phyloP scores from a whole-genome alignment of 1,139 yeast species.

The Taphrina deformans region DNA sequence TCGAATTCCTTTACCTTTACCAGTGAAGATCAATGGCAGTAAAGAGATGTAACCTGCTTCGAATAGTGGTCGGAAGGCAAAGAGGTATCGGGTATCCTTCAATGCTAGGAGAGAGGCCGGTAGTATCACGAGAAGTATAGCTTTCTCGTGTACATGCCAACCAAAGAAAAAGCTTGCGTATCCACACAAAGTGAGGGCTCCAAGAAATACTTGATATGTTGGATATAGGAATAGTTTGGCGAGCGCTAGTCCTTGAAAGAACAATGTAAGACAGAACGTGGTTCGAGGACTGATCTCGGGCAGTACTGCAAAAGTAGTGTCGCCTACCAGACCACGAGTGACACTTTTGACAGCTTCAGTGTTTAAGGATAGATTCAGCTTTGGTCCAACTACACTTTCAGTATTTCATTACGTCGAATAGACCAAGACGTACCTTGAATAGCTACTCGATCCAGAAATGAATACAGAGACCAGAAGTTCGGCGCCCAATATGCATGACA shows the following conservation, averaged over 20 bases:
- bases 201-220: slow-evolving; percentile 72
- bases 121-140: slow-evolving; percentile 80
- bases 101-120: slow-evolving; percentile 60
- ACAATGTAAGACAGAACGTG: slow-evolving; percentile 74
- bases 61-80: slow-evolving; percentile 59
- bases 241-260: slow-evolving; percentile 75
- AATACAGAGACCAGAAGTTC: slow-evolving; percentile 91
- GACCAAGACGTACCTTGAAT: slow-evolving; percentile 55
- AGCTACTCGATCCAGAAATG: slow-evolving; percentile 74
- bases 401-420: slow-evolving; percentile 39
- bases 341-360: slow-evolving; percentile 44
- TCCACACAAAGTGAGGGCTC: slow-evolving; percentile 84
- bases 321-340: slow-evolving; percentile 91
- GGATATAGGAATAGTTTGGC: slow-evolving; percentile 77
- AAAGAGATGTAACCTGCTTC: slow-evolving; percentile 84
- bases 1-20: slow-evolving; percentile 47
- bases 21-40: slow-evolving; percentile 81
- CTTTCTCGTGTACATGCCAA: slow-evolving; percentile 99
- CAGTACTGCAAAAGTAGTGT: slow-evolving; percentile 73
- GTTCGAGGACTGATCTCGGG: slow-evolving; percentile 77
- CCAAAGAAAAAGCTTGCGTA: slow-evolving; percentile 90
- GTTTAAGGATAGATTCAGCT: slow-evolving; percentile 15
- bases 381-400: slow-evolving; percentile 25
- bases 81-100: slow-evolving; percentile 66
- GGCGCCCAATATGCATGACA: slow-evolving; percentile 99